Evolutionary conservation across 768 basidiomycete species (phyloP).

Genomic region (Cyclocybe cylindracea): DNA sequence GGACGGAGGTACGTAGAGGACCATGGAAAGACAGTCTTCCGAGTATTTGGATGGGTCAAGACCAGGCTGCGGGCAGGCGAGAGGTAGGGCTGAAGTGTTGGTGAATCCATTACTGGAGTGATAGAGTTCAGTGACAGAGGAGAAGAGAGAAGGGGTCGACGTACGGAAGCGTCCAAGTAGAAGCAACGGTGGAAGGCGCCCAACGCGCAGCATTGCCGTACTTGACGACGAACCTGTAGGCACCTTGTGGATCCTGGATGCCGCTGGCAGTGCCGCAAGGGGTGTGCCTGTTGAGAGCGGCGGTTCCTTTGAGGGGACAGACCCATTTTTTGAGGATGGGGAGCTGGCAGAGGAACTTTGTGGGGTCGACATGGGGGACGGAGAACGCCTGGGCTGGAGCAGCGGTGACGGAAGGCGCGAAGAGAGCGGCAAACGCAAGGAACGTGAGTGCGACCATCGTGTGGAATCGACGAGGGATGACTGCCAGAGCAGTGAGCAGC

Average conservation of each 20-base stretch:
- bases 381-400: constrained; percentile 28
- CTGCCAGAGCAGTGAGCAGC: neutral
- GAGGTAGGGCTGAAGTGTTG: constrained; percentile 57
- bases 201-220: constrained; percentile 69
- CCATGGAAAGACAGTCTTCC: constrained; percentile 84
- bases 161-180: constrained; percentile 66
- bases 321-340: constrained; percentile 42
- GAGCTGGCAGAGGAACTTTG: constrained; percentile 46
- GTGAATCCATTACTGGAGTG: constrained; percentile 46
- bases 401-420: constrained; percentile 30
- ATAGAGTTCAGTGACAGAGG: neutral
- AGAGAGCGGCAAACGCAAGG: constrained; percentile 27
- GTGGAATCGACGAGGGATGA: neutral
- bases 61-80: constrained; percentile 69
- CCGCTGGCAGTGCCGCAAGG: constrained; percentile 60
- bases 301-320: constrained; percentile 39
- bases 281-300: constrained; percentile 36
- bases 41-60: constrained; percentile 49
- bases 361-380: constrained; percentile 37
- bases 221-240: constrained; percentile 60
- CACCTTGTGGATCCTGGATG: constrained; percentile 45
- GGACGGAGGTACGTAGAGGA: constrained; percentile 65
- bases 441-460: constrained; percentile 21
- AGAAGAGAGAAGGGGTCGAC: constrained; percentile 18
- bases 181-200: constrained; percentile 52